A percentile compares a stretch with the other conserved stretches of the same genome.
These are phyloP conservation scores for Coemansia sp. DNA, from an alignment of 192 early-diverging fungal genomes.

Conservation along the genomic window DNA sequence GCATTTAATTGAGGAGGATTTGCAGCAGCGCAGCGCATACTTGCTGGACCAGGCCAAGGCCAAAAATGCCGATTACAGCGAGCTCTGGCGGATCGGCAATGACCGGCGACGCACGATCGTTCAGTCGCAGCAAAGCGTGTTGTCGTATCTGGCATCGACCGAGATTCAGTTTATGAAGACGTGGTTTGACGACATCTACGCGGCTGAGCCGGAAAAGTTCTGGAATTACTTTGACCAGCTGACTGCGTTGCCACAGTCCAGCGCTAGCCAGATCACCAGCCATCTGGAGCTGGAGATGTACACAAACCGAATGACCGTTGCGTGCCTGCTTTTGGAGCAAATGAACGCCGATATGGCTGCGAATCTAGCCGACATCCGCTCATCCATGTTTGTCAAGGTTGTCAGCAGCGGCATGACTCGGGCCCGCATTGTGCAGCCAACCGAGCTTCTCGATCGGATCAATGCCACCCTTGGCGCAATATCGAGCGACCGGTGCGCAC, in stretches of 20 bases:
- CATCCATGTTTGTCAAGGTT: slow-evolving; percentile 24
- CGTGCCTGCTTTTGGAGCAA: slow-evolving; percentile 36
- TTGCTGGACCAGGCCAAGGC: slow-evolving; percentile 13
- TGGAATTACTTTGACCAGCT: slow-evolving; percentile 28
- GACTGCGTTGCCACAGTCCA: slow-evolving; percentile 3
- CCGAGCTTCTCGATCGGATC: background rate
- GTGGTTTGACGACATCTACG: slow-evolving; percentile 28
- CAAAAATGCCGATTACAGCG: slow-evolving; percentile 11
- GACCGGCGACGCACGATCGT: slow-evolving; percentile 18
- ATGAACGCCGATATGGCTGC: slow-evolving; percentile 29
- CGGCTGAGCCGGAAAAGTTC: slow-evolving; percentile 3
- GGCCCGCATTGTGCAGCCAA: slow-evolving; percentile 4
- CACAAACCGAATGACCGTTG: slow-evolving; percentile 18
- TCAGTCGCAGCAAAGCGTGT: slow-evolving; percentile 28
- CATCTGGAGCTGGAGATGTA: slow-evolving; percentile 36
- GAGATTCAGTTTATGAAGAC: slow-evolving; percentile 22
- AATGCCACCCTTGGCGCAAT: background rate
- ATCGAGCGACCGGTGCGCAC: slow-evolving; percentile 1
- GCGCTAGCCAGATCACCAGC: background rate
- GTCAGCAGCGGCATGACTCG: background rate
- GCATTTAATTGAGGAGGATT: slow-evolving; percentile 22
- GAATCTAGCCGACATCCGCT: slow-evolving; percentile 1
- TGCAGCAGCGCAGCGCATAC: slow-evolving; percentile 29
- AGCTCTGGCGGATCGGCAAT: slow-evolving; percentile 34
- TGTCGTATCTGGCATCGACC: slow-evolving; percentile 18